Evolutionary conservation across 2,329 filamentous ascomycete species (phyloP).

Genomic region (Podosphaera xanthii): DNA sequence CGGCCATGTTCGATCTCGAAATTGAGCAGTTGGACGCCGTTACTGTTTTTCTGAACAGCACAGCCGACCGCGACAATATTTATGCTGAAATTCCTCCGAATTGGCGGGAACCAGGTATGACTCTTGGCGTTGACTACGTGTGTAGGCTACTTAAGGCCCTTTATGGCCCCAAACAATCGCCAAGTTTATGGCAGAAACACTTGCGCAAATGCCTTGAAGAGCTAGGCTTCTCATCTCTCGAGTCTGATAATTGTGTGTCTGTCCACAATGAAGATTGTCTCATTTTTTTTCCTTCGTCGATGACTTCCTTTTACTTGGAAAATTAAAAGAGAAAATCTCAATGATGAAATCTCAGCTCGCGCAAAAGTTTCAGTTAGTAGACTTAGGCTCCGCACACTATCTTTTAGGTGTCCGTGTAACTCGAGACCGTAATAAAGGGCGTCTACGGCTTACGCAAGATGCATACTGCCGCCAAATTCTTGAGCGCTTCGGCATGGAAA

Average conservation of each 20-base stretch:
- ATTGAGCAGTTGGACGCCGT: neutral
- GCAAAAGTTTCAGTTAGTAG: neutral
- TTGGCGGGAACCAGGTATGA: neutral
- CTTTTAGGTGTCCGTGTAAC: neutral
- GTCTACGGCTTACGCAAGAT: neutral
- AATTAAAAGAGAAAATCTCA: neutral
- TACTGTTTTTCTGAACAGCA: neutral
- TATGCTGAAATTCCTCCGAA: neutral
- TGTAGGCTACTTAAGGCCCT: neutral
- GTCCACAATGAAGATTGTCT: neutral
- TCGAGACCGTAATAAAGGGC: neutral
- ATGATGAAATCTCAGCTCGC: neutral
- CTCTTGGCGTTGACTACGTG: neutral
- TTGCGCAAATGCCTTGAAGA: too few species aligned
- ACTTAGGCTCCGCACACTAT: neutral
- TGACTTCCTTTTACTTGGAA: neutral
- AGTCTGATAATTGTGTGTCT: neutral
- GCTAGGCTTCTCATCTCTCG: too few species aligned
- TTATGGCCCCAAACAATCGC: neutral
- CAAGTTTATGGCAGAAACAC: neutral
- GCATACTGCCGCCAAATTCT: neutral
- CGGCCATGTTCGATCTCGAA: neutral
- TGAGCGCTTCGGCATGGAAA: neutral
- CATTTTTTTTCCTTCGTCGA: neutral
- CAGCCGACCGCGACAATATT: neutral